These are phyloP conservation scores for Pseudopithomyces chartarum DNA, from an alignment of 2,329 filamentous ascomycete genomes.

Conservation along the genomic window DNA sequence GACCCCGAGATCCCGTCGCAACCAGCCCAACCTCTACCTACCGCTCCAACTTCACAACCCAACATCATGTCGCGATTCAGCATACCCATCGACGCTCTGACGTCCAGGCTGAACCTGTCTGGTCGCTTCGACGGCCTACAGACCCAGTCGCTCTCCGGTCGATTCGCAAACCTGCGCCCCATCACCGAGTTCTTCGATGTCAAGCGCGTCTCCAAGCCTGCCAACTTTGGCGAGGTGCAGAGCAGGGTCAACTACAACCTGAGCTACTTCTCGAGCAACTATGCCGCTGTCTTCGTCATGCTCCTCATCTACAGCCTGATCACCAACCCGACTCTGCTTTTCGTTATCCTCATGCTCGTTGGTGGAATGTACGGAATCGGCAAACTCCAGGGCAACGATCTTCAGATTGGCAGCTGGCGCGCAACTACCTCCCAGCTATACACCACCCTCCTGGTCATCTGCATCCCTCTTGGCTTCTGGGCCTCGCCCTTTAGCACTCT, in stretches of 20 bases:
- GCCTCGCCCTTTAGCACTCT: constrained; percentile 83
- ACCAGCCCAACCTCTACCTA: background rate
- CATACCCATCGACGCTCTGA: constrained; percentile 89
- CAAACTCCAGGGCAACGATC: constrained; percentile 84
- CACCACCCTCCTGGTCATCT: constrained; percentile 81
- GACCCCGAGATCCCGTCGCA: constrained; percentile 21
- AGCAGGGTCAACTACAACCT: constrained; percentile 97
- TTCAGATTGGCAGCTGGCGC: constrained; percentile 81
- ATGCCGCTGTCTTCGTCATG: constrained; percentile 91
- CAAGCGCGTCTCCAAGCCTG: constrained; percentile 93
- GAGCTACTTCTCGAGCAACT: constrained; percentile 97
- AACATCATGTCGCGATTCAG: constrained; percentile 79
- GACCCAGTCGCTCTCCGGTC: constrained; percentile 75
- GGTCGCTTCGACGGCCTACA: constrained; percentile 86
- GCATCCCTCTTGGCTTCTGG: constrained; percentile 82
- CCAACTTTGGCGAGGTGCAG: constrained; percentile 88
- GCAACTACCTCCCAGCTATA: constrained; percentile 93
- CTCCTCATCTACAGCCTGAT: constrained; percentile 94
- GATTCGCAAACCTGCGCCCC: constrained; percentile 91
- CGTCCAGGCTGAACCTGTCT: constrained; percentile 83
- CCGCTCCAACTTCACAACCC: constrained; percentile 7
- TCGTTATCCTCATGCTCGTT: constrained; percentile 87
- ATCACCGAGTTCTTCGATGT: constrained; percentile 93
- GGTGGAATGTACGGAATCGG: constrained; percentile 90
- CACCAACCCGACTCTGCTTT: constrained; percentile 83